A percentile compares a stretch with the other conserved stretches of the same genome.
Conservation (phyloP, 169 alveolate genomes). For the Plasmodium sp. region DNA sequence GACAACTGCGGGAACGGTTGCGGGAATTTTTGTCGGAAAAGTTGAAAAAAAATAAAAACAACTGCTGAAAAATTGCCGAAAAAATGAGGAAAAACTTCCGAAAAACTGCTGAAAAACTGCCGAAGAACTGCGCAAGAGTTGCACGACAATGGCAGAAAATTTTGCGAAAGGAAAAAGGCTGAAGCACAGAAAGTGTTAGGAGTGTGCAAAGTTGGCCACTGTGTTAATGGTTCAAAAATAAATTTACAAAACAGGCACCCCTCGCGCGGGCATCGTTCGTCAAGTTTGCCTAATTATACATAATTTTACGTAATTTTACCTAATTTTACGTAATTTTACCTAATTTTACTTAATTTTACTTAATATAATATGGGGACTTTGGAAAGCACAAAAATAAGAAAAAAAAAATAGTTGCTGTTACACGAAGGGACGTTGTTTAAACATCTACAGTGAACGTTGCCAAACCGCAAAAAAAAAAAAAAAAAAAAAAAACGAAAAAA, state of each 20-base stretch:
- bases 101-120: not conserved
- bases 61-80: not conserved
- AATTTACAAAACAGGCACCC: conserved; percentile 12
- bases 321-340: conserved; percentile 7
- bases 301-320: not conserved
- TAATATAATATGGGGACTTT: not conserved
- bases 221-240: conserved; percentile 38
- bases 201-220: conserved; percentile 66
- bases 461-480: not conserved
- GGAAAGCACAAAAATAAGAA: conserved; percentile 1
- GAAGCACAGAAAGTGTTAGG: not conserved
- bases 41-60: not conserved
- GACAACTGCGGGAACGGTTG: not conserved
- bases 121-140: not conserved
- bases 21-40: not conserved
- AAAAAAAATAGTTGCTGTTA: not conserved
- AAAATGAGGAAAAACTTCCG: not conserved
- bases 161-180: not conserved
- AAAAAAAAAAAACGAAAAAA: conserved; percentile 14
- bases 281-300: conserved; percentile 6
- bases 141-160: not conserved
- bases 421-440: conserved; percentile 20
- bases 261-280: not conserved
- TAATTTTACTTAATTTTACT: not conserved
- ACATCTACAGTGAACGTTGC: conserved; percentile 14